Base-by-base conservation (phyloP, 2,329 filamentous ascomycete genomes). In the Colletotrichum echinochloae region DNA sequence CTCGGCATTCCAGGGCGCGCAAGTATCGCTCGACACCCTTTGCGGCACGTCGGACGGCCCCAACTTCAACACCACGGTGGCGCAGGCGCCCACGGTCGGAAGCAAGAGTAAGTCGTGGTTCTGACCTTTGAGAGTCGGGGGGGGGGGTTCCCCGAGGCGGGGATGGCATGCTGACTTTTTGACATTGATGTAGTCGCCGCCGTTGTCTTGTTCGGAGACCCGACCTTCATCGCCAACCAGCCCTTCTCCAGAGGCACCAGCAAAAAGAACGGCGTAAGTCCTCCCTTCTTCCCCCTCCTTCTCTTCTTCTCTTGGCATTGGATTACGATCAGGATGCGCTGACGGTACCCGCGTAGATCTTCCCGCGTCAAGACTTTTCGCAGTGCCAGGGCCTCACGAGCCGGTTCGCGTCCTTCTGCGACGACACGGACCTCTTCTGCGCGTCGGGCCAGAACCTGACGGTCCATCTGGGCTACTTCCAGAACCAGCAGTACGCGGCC, bases 181-280 rank as follows among this genome's bases (percentile, higher is more conserved):
- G 20, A 4, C 23, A n/a, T 4, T 3, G 14, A 48, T 12, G 8
- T 56, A 84, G 82, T 84, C 41, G 79, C 82, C 60, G 82, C 81
- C 41, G 75, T 83, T 61, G 74, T 81, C 60, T 64, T 82, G 46
- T 81, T 83, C 60, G 82, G 82, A 44, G 82, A 84, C 75, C 82
- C 82, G 37, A 80, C 79, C 66, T 79, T 81, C 74, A 74, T 79
- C 72, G 76, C 76, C 74, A 78, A 79, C 65, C 65, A 76, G 46
- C 74, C 79, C 59, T 84, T 80, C 75, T 74, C 78, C 74, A 74
- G 70, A 44, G 82, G 82, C 62, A 81, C 79, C 26, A 80, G 79
- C 72, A 77, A 75, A 12, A 77, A 73, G 1, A 72, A 82, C 52
- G 82, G 82, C 44, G 82, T 83, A 76, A 65, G 82, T 77, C 60